Evolutionary conservation across 2,329 filamentous ascomycete species (phyloP).

Genomic region (Alternaria sp.): DNA sequence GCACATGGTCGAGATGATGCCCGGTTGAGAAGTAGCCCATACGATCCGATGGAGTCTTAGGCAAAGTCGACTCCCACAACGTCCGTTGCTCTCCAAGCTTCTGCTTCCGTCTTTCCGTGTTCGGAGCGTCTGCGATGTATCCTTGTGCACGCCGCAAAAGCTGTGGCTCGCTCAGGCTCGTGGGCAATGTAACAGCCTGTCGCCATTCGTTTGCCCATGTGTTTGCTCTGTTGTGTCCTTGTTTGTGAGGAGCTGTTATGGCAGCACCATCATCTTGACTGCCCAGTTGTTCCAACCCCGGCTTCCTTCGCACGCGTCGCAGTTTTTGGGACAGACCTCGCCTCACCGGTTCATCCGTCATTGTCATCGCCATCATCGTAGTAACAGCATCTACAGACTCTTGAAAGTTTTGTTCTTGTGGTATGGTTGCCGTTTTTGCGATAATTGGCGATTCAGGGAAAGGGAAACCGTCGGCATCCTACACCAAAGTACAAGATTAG

Average conservation of each 20-base stretch:
- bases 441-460: conserved; percentile 24
- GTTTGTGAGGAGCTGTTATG: conserved; percentile 6
- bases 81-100: conserved; percentile 24
- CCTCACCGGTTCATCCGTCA: conserved; percentile 21
- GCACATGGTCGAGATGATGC: conserved; percentile 10
- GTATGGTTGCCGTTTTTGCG: conserved; percentile 10
- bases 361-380: background rate
- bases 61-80: conserved; percentile 32
- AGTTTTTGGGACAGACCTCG: conserved; percentile 22
- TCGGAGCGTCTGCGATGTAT: conserved; percentile 5
- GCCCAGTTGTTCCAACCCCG: conserved; percentile 24
- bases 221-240: conserved; percentile 12
- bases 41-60: conserved; percentile 15
- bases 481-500: conserved; percentile 45
- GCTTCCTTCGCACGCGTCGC: conserved; percentile 26
- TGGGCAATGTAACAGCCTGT: conserved; percentile 4
- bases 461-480: conserved; percentile 29
- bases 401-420: conserved; percentile 19
- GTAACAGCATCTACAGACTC: conserved; percentile 18
- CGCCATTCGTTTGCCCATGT: conserved; percentile 18
- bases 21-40: conserved; percentile 17
- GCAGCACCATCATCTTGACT: conserved; percentile 16
- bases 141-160: conserved; percentile 13
- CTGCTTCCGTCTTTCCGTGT: conserved; percentile 8
- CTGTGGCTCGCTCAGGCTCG: conserved; percentile 12